Evolutionary conservation across 352 stramenopile species (phyloP).

Genomic region (Phytopythium helicoides): DNA sequence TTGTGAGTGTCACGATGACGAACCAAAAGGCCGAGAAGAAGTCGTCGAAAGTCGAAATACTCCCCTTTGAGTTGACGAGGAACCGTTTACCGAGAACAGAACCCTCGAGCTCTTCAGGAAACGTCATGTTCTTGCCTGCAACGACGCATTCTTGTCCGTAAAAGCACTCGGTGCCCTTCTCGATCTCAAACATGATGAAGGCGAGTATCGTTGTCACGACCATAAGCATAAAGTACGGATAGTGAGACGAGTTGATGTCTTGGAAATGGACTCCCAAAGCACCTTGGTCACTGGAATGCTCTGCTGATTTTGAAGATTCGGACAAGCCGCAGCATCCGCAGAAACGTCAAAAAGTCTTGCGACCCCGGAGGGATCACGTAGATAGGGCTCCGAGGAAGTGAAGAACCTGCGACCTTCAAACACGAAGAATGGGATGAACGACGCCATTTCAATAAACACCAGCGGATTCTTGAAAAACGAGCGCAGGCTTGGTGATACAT

Average conservation of each 20-base stretch:
- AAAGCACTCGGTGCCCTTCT: slow-evolving; percentile 78
- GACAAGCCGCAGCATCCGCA: slow-evolving; percentile 56
- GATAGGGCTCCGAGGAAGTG: slow-evolving; percentile 27
- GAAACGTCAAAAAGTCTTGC: slow-evolving; percentile 55
- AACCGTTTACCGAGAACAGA: slow-evolving; percentile 63
- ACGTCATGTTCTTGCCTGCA: slow-evolving; percentile 55
- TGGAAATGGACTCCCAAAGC: slow-evolving; percentile 77
- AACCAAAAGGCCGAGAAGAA: slow-evolving; percentile 87
- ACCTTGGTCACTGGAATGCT: slow-evolving; percentile 78
- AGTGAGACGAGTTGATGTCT: slow-evolving; percentile 66
- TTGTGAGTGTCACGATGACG: slow-evolving; percentile 76
- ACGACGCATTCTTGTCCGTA: slow-evolving; percentile 66
- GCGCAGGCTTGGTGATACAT: slow-evolving; percentile 33
- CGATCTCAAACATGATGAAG: slow-evolving; percentile 79
- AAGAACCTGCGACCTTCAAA: slow-evolving; percentile 45
- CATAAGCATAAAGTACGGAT: slow-evolving; percentile 82
- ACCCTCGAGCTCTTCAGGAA: slow-evolving; percentile 44
- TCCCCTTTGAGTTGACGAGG: slow-evolving; percentile 64
- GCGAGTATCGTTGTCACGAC: slow-evolving; percentile 71
- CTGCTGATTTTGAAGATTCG: slow-evolving; percentile 82
- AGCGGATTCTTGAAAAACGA: slow-evolving; percentile 67
- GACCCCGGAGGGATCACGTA: slow-evolving; percentile 71
- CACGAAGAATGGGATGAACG: slow-evolving; percentile 71
- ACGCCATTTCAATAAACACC: slow-evolving; percentile 58
- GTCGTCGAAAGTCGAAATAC: slow-evolving; percentile 72